A percentile compares a stretch with the other conserved stretches of the same genome.
Conservation (phyloP, 129 eudicot genomes). For the Helianthus annuus region DNA sequence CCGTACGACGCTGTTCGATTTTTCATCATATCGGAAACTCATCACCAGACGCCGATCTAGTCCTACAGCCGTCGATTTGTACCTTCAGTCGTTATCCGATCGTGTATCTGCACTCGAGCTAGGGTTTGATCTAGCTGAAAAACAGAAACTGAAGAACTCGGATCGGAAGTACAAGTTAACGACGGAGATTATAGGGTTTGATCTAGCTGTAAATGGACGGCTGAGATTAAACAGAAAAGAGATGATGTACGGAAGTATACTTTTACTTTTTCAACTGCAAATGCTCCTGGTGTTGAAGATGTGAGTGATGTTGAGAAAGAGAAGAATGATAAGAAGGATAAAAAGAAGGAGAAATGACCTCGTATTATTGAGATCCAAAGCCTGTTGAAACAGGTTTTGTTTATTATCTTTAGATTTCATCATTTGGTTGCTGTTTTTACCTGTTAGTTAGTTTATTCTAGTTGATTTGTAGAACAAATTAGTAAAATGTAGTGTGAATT, state of each 20-base stretch:
- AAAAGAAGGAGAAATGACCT: conserved; percentile 38
- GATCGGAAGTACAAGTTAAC: conserved; percentile 97
- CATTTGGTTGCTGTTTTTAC: neutral
- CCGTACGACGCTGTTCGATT: conserved; percentile 37
- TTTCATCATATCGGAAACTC: conserved; percentile 37
- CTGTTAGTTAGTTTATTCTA: neutral
- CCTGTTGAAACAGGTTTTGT: conserved; percentile 63
- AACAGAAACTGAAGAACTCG: neutral
- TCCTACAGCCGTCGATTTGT: conserved; percentile 31
- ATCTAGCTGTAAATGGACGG: too few relatives aligned
- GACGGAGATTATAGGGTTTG: conserved; percentile 86
- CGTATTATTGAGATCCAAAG: conserved; percentile 78
- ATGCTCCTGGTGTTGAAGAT: conserved; percentile 24
- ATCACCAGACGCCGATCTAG: conserved; percentile 37
- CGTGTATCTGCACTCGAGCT: conserved; percentile 78
- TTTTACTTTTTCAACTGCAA: conserved; percentile 57
- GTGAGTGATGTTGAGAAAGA: conserved; percentile 41
- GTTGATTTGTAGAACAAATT: neutral
- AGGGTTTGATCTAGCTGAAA: conserved; percentile 41
- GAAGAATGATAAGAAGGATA: conserved; percentile 34
- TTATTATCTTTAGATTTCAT: neutral
- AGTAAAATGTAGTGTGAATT: neutral
- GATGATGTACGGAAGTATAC: conserved; percentile 56
- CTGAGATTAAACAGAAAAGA: conserved; percentile 75
- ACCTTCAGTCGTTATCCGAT: conserved; percentile 55